Evolutionary conservation across 1,284 basidiomycete species (phyloP), one percentile per base, ranked within the genome.

Genomic region (Phellinidium pouzarii): DNA sequence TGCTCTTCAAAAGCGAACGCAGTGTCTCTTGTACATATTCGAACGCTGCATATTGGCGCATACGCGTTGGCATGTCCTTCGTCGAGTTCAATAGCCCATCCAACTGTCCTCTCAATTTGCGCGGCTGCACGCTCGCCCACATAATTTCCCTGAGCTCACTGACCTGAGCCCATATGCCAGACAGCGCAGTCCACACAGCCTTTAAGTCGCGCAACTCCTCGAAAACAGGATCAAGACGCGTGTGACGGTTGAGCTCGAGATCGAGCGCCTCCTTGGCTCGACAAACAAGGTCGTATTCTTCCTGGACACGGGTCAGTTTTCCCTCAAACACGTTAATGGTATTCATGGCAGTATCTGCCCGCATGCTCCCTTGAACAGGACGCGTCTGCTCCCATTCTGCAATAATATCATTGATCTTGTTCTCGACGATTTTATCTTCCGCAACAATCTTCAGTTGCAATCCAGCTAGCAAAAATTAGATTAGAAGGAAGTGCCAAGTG

Each of bases 21-120:
- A 99, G 76, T 17, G 87, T 78, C 46, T 99, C 95, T 64, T 98
- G 95, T 2, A 99, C 93, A 65, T 92, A 95, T 73, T 99, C 96
- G 64, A 98, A 99, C 0, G 96, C 96, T 7, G 94, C 91, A 66
- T 99, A 99, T 67, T 99, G 96, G 55, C 96, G 82, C 96, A 99
- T 99, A 53, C 94, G 80, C 46, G 91, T 96, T 0, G 96, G 96
- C 94, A 99, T 95, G 48, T 98, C 95, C 69, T 94, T 94, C 17
- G 94, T 98, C 27, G 91, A 93, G 23, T 79, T 78, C 49, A 99
- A 70, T 50, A 99, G 75, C 3, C 78, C 83, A 62, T 99, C 96
- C 54, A 99, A 84, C 61, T 94, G 90, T 64, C 95, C 92, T 59
- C 96, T 84, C 54, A 99, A 69, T 71, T 98, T 98, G 62, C 96